Conservation (phyloP, 768 basidiomycete species). For the Asterophora lycoperdoides region DNA sequence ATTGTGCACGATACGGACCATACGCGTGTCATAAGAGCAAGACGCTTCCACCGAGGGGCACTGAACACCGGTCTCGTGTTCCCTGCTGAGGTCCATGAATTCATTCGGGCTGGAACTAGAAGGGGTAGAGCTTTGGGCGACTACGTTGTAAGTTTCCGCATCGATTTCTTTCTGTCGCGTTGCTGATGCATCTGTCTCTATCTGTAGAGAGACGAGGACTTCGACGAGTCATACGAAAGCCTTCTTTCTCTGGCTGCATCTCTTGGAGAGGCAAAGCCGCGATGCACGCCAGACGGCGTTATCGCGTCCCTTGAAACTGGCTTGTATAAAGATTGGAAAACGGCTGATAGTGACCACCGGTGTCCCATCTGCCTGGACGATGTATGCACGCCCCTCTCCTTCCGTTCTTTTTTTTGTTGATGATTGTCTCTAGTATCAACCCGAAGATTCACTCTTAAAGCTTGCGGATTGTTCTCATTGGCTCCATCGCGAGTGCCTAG, state of each 20-base stretch:
- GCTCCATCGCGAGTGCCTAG: slow-evolving; percentile 73
- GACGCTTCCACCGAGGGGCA: slow-evolving; percentile 6
- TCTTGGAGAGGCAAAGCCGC: slow-evolving; percentile 67
- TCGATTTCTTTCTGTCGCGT: neutral
- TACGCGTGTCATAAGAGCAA: neutral
- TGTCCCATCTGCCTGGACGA: slow-evolving; percentile 87
- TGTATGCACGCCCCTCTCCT: slow-evolving; percentile 50
- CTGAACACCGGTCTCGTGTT: slow-evolving; percentile 14
- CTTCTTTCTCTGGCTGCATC: slow-evolving; percentile 53
- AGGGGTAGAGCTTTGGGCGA: slow-evolving; percentile 34
- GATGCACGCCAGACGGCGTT: slow-evolving; percentile 57
- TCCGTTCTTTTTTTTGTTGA: neutral
- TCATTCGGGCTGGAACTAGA: slow-evolving; percentile 13
- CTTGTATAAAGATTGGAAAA: slow-evolving; percentile 66
- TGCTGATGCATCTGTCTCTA: slow-evolving; percentile 8
- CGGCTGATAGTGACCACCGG: slow-evolving; percentile 59
- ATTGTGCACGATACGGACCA: neutral
- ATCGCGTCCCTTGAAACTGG: slow-evolving; percentile 57
- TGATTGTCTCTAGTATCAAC: slow-evolving; percentile 49
- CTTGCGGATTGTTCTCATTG: slow-evolving; percentile 73
- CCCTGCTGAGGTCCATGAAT: slow-evolving; percentile 12
- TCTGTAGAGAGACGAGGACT: slow-evolving; percentile 68
- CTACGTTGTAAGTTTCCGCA: slow-evolving; percentile 44
- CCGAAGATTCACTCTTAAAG: slow-evolving; percentile 59
- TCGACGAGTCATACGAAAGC: slow-evolving; percentile 72